phyloP scores from a whole-genome alignment of 345 rosid genomes.

The Rubroshorea leprosula region DNA sequence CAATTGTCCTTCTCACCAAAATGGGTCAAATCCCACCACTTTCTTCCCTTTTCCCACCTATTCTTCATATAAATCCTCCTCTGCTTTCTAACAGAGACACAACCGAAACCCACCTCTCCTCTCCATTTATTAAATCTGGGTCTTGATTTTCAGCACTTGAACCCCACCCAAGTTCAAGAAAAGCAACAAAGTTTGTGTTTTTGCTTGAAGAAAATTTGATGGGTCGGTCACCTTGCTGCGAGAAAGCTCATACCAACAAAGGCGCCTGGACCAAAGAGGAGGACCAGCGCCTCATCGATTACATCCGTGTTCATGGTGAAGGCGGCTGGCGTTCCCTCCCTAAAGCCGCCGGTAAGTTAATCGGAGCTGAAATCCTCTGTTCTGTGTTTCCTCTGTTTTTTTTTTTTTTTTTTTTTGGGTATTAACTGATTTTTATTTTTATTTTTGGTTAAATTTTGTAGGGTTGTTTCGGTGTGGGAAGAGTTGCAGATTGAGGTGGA shows the following conservation, averaged over 20 bases:
- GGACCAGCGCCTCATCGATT: constrained; percentile 68
- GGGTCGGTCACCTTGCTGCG: constrained; percentile 92
- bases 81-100: background rate
- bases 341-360: constrained; percentile 55
- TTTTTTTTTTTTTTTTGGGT: background rate
- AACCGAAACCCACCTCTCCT: background rate
- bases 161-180: background rate
- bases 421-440: too few species aligned
- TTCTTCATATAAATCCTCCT: constrained; percentile 4
- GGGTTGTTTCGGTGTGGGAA: constrained; percentile 84
- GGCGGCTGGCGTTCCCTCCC: constrained; percentile 96
- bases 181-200: background rate
- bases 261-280: constrained; percentile 95
- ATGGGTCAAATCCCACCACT: constrained; percentile 38
- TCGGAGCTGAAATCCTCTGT: too few species aligned
- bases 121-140: background rate
- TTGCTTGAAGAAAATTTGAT: constrained; percentile 22
- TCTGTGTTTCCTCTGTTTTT: background rate
- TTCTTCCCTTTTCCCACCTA: constrained; percentile 7
- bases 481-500: constrained; percentile 79
- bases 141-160: background rate
- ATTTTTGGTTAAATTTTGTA: constrained; percentile 3
- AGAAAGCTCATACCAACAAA: constrained; percentile 81
- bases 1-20: constrained; percentile 52
- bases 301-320: constrained; percentile 71